phyloP scores from a whole-genome alignment of 2,329 filamentous ascomycete genomes.

The Pseudogymnoascus sp. region DNA sequence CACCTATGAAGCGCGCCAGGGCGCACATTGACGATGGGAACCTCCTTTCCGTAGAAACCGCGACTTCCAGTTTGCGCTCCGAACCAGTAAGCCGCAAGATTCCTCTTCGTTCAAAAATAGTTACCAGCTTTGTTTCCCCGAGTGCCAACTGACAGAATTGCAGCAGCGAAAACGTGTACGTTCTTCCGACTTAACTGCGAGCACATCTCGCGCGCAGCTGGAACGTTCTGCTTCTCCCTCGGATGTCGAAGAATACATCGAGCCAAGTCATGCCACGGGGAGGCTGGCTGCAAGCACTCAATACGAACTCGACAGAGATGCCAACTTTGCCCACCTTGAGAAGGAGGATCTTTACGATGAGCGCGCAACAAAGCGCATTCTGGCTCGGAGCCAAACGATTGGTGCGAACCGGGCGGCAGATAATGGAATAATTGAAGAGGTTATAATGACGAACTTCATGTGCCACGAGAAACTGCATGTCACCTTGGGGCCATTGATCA shows the following conservation, averaged over 20 bases:
- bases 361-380: slow-evolving; percentile 56
- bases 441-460: slow-evolving; percentile 92
- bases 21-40: background rate
- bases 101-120: background rate
- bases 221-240: slow-evolving; percentile 15
- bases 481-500: slow-evolving; percentile 85
- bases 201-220: background rate
- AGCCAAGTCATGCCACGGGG: slow-evolving; percentile 12
- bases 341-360: slow-evolving; percentile 53
- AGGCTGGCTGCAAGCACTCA: slow-evolving; percentile 40
- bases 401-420: slow-evolving; percentile 70
- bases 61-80: background rate
- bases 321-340: slow-evolving; percentile 49
- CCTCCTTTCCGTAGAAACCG: background rate
- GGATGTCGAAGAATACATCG: slow-evolving; percentile 24
- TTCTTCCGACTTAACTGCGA: background rate
- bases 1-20: slow-evolving; percentile 1
- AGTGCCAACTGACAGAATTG: background rate
- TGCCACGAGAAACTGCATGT: slow-evolving; percentile 79
- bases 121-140: background rate
- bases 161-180: slow-evolving; percentile 2
- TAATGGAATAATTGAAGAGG: slow-evolving; percentile 78
- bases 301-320: slow-evolving; percentile 55
- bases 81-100: background rate
- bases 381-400: slow-evolving; percentile 38